Conservation (phyloP, 1,284 basidiomycete species). For the Neonothopanus nambi region DNA sequence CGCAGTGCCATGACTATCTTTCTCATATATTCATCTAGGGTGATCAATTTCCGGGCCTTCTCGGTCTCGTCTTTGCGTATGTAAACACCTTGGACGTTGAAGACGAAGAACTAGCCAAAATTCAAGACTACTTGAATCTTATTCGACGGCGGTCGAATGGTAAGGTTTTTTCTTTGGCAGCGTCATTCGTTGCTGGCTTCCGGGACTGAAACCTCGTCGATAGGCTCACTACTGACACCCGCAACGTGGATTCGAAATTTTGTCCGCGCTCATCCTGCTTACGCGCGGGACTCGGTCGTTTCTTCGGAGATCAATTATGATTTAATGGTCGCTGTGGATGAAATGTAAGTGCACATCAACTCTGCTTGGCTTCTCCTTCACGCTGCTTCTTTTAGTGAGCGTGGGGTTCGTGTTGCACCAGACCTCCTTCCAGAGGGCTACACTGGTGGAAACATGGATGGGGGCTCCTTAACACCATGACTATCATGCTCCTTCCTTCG, state of each 20-base stretch:
- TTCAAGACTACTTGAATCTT: conserved; percentile 80
- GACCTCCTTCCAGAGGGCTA: conserved; percentile 65
- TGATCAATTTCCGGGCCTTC: conserved; percentile 78
- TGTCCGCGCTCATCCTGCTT: conserved; percentile 85
- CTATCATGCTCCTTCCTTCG: too few relatives aligned
- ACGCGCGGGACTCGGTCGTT: conserved; percentile 91
- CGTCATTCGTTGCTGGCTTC: not conserved
- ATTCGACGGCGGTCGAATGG: conserved; percentile 82
- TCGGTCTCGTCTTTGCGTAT: conserved; percentile 86
- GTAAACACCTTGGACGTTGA: conserved; percentile 87
- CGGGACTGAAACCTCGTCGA: conserved; percentile 12
- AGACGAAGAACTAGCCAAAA: conserved; percentile 58
- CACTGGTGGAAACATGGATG: conserved; percentile 46
- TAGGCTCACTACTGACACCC: conserved; percentile 84
- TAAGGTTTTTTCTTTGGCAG: conserved; percentile 37
- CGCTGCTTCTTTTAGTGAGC: conserved; percentile 52
- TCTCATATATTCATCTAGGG: conserved; percentile 38
- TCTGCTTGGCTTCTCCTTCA: not conserved
- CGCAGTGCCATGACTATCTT: not conserved
- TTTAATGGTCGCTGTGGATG: conserved; percentile 87
- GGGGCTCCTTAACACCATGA: conserved; percentile 39
- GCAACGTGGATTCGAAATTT: conserved; percentile 95
- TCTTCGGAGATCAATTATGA: conserved; percentile 94
- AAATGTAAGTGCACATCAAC: conserved; percentile 66
- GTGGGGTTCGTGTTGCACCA: conserved; percentile 64